These are phyloP conservation scores for Arachnomyces sp. DNA, from an alignment of 2,329 filamentous ascomycete genomes.

Conservation along the genomic window DNA sequence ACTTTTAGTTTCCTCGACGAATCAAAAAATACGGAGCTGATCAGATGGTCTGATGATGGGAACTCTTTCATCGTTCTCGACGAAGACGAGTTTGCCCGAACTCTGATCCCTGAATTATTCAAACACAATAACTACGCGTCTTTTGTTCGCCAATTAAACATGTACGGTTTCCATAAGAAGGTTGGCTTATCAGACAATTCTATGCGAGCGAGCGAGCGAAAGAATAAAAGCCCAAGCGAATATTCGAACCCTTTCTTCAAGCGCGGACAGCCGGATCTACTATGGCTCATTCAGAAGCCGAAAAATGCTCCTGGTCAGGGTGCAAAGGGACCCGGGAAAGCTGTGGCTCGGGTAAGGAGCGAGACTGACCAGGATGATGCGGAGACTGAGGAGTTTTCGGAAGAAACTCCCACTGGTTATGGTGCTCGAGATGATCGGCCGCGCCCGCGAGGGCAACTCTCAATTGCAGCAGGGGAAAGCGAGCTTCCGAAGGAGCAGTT, in stretches of 20 bases:
- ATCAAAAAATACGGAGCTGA: constrained; percentile 84
- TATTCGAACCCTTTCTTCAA: constrained; percentile 97
- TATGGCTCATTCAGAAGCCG: constrained; percentile 95
- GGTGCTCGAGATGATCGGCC: constrained; percentile 26
- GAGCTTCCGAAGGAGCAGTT: constrained; percentile 64
- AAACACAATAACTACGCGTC: constrained; percentile 75
- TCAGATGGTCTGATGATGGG: constrained; percentile 93
- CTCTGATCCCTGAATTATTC: constrained; percentile 65
- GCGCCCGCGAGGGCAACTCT: constrained; percentile 33
- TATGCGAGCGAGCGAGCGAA: constrained; percentile 92
- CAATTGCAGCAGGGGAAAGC: constrained; percentile 28
- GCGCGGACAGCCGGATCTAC: constrained; percentile 78
- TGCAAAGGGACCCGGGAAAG: constrained; percentile 44
- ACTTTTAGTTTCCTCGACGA: constrained; percentile 79
- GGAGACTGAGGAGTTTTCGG: constrained; percentile 53
- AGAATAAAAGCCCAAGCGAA: constrained; percentile 96
- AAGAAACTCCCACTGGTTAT: constrained; percentile 26
- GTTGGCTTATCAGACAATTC: constrained; percentile 92
- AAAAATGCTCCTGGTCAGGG: constrained; percentile 57
- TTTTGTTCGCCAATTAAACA: constrained; percentile 63
- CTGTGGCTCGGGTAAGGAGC: constrained; percentile 36
- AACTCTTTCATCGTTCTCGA: constrained; percentile 95
- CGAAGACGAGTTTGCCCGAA: constrained; percentile 79
- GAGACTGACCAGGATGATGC: constrained; percentile 62
- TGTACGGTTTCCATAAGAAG: constrained; percentile 60